These are phyloP conservation scores for Saccharomycopsis guyanensis DNA, from an alignment of 805 yeast genomes.

Conservation along the genomic window DNA sequence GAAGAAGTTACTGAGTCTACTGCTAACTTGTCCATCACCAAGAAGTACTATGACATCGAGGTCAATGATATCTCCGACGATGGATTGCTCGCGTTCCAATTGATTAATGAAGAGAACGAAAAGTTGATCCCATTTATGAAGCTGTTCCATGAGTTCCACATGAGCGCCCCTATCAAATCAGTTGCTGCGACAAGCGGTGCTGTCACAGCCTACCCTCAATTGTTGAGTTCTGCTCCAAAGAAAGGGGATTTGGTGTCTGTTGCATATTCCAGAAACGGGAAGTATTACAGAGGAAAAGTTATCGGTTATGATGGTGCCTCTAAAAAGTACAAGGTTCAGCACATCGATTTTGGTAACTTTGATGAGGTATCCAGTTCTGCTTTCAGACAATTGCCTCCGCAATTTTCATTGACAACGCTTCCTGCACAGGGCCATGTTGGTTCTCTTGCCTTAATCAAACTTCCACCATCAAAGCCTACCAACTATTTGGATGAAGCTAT, in stretches of 20 bases:
- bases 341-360: constrained; percentile 54
- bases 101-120: constrained; percentile 32
- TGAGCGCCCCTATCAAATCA: constrained; percentile 30
- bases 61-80: constrained; percentile 39
- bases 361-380: constrained; percentile 35
- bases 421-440: constrained; percentile 53
- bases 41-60: constrained; percentile 42
- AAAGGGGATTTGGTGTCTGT: constrained; percentile 50
- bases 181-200: constrained; percentile 24
- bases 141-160: constrained; percentile 39
- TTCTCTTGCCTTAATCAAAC: constrained; percentile 42
- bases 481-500: constrained; percentile 50
- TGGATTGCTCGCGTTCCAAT: constrained; percentile 42
- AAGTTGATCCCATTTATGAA: constrained; percentile 39
- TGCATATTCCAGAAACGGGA: constrained; percentile 43
- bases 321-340: constrained; percentile 42
- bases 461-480: constrained; percentile 50
- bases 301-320: constrained; percentile 37
- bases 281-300: constrained; percentile 53
- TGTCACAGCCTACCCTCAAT: constrained; percentile 13
- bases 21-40: constrained; percentile 24
- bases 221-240: constrained; percentile 37
- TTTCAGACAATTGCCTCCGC: constrained; percentile 46
- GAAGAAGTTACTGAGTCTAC: constrained; percentile 19
- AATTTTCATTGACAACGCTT: constrained; percentile 32